phyloP scores from a whole-genome alignment of 2,329 filamentous ascomycete genomes.

The Fusarium sp. region DNA sequence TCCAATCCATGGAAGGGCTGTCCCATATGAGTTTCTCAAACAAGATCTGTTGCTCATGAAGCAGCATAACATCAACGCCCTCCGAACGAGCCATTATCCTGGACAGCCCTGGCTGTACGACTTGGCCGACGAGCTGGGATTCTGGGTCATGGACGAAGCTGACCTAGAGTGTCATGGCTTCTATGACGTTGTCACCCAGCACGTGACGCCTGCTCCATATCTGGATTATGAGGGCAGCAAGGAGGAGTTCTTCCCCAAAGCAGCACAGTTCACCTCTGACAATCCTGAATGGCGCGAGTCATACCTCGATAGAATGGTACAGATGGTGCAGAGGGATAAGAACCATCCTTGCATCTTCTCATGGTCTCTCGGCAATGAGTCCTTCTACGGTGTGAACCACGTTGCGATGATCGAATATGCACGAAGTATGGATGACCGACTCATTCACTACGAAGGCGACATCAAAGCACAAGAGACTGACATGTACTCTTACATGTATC shows the following conservation, averaged over 20 bases:
- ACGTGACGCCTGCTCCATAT: constrained; percentile 1
- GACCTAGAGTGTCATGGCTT: constrained; percentile 7
- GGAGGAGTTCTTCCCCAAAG: constrained; percentile 13
- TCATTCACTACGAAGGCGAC: constrained; percentile 13
- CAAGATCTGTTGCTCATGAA: constrained; percentile 13
- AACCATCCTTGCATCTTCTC: constrained; percentile 15
- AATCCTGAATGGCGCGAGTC: background rate
- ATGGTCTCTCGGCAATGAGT: constrained; percentile 9
- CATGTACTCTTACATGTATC: constrained; percentile 18
- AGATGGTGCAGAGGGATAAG: constrained; percentile 13
- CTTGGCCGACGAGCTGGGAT: constrained; percentile 3
- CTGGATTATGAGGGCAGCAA: constrained; percentile 14
- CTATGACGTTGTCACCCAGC: constrained; percentile 11
- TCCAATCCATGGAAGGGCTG: background rate
- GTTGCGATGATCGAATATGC: constrained; percentile 16
- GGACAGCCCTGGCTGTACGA: constrained; percentile 7
- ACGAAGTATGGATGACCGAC: background rate
- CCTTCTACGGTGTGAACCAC: constrained; percentile 5
- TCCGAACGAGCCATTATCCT: constrained; percentile 5
- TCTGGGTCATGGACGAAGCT: constrained; percentile 20
- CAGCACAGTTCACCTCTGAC: constrained; percentile 7
- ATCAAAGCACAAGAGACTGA: constrained; percentile 16
- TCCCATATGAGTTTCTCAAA: constrained; percentile 7
- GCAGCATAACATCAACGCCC: constrained; percentile 16
- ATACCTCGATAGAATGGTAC: constrained; percentile 4